Evolutionary conservation across 768 basidiomycete genomes (phyloP).

Genomic region (Porphyrellus cyaneotinctus): DNA sequence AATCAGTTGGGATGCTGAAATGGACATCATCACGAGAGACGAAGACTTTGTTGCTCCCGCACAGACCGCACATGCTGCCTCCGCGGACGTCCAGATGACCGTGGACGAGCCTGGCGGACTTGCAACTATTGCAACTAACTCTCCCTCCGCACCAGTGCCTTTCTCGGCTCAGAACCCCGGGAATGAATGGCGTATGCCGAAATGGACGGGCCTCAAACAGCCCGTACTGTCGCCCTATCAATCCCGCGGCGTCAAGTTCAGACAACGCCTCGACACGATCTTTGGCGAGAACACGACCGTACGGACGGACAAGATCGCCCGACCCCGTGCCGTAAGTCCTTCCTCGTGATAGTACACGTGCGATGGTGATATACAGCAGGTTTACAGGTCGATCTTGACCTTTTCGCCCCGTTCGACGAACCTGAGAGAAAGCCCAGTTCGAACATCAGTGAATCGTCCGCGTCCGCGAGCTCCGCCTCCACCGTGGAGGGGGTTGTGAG

Average conservation of each 20-base stretch:
- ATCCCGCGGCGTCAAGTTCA: conserved; percentile 21
- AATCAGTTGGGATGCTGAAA: conserved; percentile 15
- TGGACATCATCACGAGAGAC: conserved; percentile 5
- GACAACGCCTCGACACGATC: conserved; percentile 11
- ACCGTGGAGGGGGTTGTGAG: not conserved
- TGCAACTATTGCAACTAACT: not conserved
- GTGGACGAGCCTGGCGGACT: not conserved
- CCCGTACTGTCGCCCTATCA: conserved; percentile 11
- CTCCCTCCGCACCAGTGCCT: not conserved
- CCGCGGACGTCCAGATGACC: not conserved
- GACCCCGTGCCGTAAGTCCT: conserved; percentile 20
- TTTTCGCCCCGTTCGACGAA: conserved; percentile 7
- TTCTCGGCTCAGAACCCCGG: not conserved
- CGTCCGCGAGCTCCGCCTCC: conserved; percentile 1
- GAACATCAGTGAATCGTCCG: conserved; percentile 1
- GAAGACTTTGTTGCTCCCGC: not conserved
- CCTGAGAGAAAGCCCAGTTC: conserved; percentile 2
- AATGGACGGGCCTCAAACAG: not conserved
- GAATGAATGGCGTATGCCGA: not conserved
- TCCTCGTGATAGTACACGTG: no score
- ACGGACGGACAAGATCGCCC: conserved; percentile 21
- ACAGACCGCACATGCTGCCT: not conserved
- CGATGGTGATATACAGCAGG: not conserved
- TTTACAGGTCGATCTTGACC: conserved; percentile 13
- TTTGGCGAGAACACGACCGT: conserved; percentile 21